phyloP scores from a whole-genome alignment of 2,329 filamentous ascomycete genomes.

The Aureobasidium sp. region DNA sequence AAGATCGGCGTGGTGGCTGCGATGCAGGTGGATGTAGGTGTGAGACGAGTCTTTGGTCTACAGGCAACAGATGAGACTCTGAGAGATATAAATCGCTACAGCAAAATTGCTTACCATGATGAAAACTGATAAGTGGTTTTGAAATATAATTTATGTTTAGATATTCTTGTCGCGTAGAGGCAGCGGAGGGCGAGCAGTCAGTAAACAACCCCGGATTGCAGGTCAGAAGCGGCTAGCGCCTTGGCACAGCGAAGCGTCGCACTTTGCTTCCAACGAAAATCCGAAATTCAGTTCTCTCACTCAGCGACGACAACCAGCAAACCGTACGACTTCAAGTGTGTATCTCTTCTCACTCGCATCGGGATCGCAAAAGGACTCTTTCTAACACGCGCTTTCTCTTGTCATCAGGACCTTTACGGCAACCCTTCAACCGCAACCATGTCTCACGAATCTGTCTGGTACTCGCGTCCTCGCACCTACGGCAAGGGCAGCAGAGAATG shows the following conservation, averaged over 20 bases:
- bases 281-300: neutral
- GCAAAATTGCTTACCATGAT: neutral
- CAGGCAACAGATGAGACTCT: neutral
- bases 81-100: neutral
- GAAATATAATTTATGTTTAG: neutral
- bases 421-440: constrained; percentile 48
- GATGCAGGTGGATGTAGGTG: constrained; percentile 70
- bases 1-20: constrained; percentile 65
- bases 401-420: constrained; percentile 12
- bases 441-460: constrained; percentile 97
- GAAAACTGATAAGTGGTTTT: neutral
- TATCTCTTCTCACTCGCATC: neutral
- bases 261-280: neutral
- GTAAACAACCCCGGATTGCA: constrained; percentile 5
- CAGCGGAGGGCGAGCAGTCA: neutral
- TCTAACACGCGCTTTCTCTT: constrained; percentile 14
- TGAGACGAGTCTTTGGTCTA: constrained; percentile 55
- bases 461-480: constrained; percentile 94
- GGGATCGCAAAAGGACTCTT: neutral
- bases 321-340: constrained; percentile 16
- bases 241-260: neutral
- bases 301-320: constrained; percentile 16
- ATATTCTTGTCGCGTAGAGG: neutral
- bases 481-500: constrained; percentile 92
- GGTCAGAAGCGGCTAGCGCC: neutral